These are phyloP conservation scores for Mycena rosella DNA, from an alignment of 768 basidiomycete species.

Conservation along the genomic window DNA sequence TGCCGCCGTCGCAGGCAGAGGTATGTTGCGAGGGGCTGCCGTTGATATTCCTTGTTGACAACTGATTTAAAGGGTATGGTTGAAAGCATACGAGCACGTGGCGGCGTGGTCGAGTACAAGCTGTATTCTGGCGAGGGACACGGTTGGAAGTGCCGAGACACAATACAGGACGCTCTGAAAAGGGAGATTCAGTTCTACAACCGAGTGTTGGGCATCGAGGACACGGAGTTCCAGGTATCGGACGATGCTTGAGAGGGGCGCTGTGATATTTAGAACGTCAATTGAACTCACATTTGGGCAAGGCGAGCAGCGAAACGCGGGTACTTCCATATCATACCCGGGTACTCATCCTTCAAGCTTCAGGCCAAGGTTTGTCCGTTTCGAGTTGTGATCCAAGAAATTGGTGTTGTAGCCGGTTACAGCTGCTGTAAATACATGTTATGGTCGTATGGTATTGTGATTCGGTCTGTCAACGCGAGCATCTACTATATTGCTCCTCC, in stretches of 20 bases:
- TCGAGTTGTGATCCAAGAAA: too few species aligned
- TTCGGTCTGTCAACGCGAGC: background rate
- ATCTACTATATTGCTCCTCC: background rate
- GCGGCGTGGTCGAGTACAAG: constrained; percentile 69
- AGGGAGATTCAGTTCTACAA: constrained; percentile 68
- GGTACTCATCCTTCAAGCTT: too few species aligned
- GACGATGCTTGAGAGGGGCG: too few species aligned
- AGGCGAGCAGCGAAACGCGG: too few species aligned
- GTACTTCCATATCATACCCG: too few species aligned
- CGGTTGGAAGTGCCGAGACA: constrained; percentile 70
- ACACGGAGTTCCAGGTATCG: background rate
- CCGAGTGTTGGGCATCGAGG: constrained; percentile 49
- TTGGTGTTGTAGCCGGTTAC: too few species aligned
- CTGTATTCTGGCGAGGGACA: constrained; percentile 77
- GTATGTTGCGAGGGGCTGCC: constrained; percentile 14
- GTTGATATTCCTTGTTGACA: background rate
- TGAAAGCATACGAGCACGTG: constrained; percentile 60
- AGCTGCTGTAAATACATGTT: background rate
- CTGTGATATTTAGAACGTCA: too few species aligned
- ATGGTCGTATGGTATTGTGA: background rate
- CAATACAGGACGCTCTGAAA: constrained; percentile 65
- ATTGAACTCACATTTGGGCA: too few species aligned
- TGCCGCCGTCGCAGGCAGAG: constrained; percentile 76
- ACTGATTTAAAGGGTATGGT: constrained; percentile 57
- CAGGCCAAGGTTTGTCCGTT: too few species aligned